Base-by-base conservation (phyloP, 306 rosid genomes). In the Erythrophleum fordii region DNA sequence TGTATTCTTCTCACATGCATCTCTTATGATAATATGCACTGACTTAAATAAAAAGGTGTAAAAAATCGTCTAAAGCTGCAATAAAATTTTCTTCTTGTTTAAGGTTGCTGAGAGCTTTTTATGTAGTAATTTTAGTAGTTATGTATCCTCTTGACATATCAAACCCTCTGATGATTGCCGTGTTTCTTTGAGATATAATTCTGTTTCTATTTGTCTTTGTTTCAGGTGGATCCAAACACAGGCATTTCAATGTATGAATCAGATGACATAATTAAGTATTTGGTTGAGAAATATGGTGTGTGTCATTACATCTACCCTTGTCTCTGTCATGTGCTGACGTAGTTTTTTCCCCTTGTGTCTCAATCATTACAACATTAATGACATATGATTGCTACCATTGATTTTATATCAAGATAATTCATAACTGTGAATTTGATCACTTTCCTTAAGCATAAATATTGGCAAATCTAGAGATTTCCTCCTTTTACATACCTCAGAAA, bases 161-260 rank as follows among this genome's bases (percentile, higher is more conserved):
- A 46, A 46, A 29, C 37, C 77, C 85, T 48, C 4, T 48, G 69
- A n/a, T 52, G 68, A 74, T 75, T 31, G n/a, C 51, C 5, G 25
- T n/a, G n/a, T 75, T 41, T 60, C 26, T 49, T 49, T 45, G 72
- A 76, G 69, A 77, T 64, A 62, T 65, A 70, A 79, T 28, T 80
- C 76, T 13, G 17, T 70, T 65, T 41, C 52, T 72, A 53, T 82
- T 69, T 72, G 64, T 74, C 67, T 64, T 80, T 84, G 72, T 77
- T 75, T 80, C 86, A 96, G 99, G 94, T 96, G 77, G 99, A 96
- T 79, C 97, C 99, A 37, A 96, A 96, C 85, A 96, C 98, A 0
- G 94, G 97, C 11, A 85, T 87, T 83, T 88, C 98, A 4, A 92
- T 96, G 99, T 96, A 96, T 52, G 99, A 96, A 89, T 96, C 99